Percentiles rank a stretch among this genome's conserved stretches.
Conservation (phyloP, 345 rosid species). For the Orychophragmus violaceus region DNA sequence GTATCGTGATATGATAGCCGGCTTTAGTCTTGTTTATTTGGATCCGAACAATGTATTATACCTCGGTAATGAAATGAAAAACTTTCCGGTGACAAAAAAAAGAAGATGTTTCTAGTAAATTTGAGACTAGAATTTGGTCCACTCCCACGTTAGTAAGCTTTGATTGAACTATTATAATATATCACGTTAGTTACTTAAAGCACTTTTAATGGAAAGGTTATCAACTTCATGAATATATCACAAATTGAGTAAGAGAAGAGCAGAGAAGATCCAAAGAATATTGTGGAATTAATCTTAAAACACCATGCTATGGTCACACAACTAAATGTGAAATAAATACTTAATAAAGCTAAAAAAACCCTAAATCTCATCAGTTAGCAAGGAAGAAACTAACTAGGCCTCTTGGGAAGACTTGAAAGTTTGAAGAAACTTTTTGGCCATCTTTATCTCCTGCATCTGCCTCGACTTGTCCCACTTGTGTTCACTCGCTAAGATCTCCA, state of each 20-base stretch:
- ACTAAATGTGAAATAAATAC: background rate
- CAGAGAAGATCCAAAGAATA: background rate
- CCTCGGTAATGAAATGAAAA: too few relatives aligned
- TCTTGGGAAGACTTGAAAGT: slow-evolving; percentile 73
- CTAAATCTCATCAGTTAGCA: background rate
- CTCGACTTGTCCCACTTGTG: slow-evolving; percentile 75
- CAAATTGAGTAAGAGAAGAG: background rate
- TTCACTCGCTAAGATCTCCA: slow-evolving; percentile 67
- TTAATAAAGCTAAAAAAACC: background rate
- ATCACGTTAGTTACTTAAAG: too few relatives aligned
- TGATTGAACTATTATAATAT: too few relatives aligned
- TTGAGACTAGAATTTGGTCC: background rate
- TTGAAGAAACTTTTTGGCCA: slow-evolving; percentile 60
- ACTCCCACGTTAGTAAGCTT: background rate
- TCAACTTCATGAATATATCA: too few relatives aligned
- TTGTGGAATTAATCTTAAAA: background rate
- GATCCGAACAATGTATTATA: too few relatives aligned
- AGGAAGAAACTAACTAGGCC: background rate
- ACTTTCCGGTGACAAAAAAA: too few relatives aligned
- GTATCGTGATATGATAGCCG: too few relatives aligned
- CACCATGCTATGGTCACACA: background rate
- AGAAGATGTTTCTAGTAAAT: background rate
- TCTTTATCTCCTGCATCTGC: slow-evolving; percentile 55
- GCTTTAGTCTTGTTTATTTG: too few relatives aligned
- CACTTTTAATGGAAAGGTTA: too few relatives aligned